Conservation (phyloP, 495 filamentous ascomycete genomes). For the Lichina pygmaea region DNA sequence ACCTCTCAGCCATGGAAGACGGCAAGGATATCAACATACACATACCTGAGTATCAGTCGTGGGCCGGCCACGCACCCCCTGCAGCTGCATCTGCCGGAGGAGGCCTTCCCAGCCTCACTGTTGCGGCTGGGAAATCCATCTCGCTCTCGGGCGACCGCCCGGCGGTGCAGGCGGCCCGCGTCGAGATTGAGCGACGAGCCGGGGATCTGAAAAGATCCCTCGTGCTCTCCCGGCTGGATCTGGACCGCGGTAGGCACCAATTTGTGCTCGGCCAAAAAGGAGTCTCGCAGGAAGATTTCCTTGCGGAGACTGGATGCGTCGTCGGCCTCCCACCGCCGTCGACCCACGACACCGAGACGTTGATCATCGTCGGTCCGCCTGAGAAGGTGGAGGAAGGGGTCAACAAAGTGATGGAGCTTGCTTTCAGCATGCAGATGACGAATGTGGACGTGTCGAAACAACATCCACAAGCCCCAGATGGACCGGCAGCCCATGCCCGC, state of each 20-base stretch:
- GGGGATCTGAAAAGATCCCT: conserved; percentile 43
- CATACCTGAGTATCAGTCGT: conserved; percentile 56
- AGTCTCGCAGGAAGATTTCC: conserved; percentile 55
- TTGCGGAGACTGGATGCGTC: conserved; percentile 70
- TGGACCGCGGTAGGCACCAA: conserved; percentile 60
- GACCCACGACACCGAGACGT: conserved; percentile 45
- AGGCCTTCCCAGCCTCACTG: conserved; percentile 23
- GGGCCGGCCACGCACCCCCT: conserved; percentile 36
- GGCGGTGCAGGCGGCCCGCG: conserved; percentile 53
- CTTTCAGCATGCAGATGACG: conserved; percentile 52
- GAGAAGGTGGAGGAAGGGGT: conserved; percentile 43
- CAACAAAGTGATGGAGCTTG: conserved; percentile 57
- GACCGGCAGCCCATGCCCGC: conserved; percentile 48
- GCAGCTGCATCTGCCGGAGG: conserved; percentile 1
- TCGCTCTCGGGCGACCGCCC: conserved; percentile 62
- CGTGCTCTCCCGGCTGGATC: conserved; percentile 39
- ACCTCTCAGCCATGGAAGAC: conserved; percentile 39
- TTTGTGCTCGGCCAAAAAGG: conserved; percentile 71
- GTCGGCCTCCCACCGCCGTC: conserved; percentile 53
- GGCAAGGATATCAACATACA: conserved; percentile 44
- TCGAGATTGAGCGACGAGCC: conserved; percentile 50
- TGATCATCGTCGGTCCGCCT: conserved; percentile 59
- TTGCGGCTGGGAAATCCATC: conserved; percentile 43
- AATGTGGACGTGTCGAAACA: conserved; percentile 53
- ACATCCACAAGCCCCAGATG: conserved; percentile 42